These are phyloP conservation scores for Panaeolus cyanescens DNA, from an alignment of 768 basidiomycete species.

Conservation along the genomic window DNA sequence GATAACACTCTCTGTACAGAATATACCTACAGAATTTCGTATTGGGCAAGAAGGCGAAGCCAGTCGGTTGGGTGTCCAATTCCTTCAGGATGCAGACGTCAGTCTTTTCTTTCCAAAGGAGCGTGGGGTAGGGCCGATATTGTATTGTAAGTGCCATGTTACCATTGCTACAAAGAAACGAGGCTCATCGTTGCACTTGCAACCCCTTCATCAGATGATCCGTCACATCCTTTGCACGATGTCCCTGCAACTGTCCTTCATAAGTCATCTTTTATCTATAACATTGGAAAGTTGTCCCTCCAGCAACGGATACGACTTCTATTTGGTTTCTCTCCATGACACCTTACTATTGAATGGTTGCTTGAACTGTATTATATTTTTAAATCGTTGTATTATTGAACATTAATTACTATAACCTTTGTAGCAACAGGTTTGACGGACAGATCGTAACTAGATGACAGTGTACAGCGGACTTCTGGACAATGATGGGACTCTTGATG, in stretches of 20 bases:
- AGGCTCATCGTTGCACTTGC: conserved; percentile 7
- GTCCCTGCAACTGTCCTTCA: conserved; percentile 21
- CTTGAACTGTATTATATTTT: not conserved
- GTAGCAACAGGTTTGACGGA: not conserved
- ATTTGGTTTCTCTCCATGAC: conserved; percentile 15
- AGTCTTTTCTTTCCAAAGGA: conserved; percentile 27
- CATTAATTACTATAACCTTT: not conserved
- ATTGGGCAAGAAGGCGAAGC: conserved; percentile 28
- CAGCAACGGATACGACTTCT: conserved; percentile 29
- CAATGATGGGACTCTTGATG: not conserved
- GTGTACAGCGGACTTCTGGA: not conserved
- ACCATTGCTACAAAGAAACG: not conserved
- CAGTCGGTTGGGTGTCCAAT: conserved; percentile 29
- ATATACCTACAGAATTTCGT: conserved; percentile 21
- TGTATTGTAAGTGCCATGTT: conserved; percentile 24
- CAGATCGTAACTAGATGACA: not conserved
- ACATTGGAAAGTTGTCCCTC: conserved; percentile 18
- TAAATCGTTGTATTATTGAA: not conserved
- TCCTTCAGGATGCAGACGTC: conserved; percentile 28
- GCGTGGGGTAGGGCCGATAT: conserved; percentile 26
- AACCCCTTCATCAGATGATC: conserved; percentile 28
- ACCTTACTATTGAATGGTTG: not conserved
- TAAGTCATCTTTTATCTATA: not conserved
- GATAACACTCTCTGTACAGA: conserved; percentile 25
- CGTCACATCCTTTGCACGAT: conserved; percentile 16